Base-by-base conservation (phyloP, 345 rosid genomes). In the Corchorus capsularis region DNA sequence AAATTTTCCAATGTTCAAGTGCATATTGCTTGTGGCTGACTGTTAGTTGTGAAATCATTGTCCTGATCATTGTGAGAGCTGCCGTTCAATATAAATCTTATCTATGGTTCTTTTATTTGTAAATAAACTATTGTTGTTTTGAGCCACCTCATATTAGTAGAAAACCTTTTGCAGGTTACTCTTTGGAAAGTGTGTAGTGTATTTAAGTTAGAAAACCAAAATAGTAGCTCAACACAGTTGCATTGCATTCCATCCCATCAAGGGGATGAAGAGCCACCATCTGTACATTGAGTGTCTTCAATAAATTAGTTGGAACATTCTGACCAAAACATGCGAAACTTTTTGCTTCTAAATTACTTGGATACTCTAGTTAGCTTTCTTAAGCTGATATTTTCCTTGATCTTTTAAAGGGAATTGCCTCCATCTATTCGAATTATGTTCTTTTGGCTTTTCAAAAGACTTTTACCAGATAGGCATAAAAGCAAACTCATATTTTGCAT, bases 231-330 rank as follows among this genome's bases (percentile, higher is more conserved):
- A 22, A 13, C 55, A 67, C 8, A 34, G 32, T 70, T 71, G 35
- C 54, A 74, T 54, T 47, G 57, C 77, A 34, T 13, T 53, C 17
- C 69, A 54, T n/a, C 75, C 74, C 43, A 43, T 80, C 70, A 74
- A 37, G 35, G 72, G n/a, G 45, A 22, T 71, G 83, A 80, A 79
- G 78, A 72, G 78, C 27, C 72, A 52, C 57, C 55, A 71, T 64
- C 53, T 37, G 14, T 59, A 45, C 8, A 22, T 72, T 6, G 45
- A 66, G 34, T 14, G 39, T 67, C 37, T 46, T 22, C 37, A 34
- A 34, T 61, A 32, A 61, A n/a, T n/a, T n/a, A 43, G 65, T 34
- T 34, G 37, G 20, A 15, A 27, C n/a, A 68, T 15, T 49, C 71
- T 27, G 46, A 47, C 56, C 19, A 27, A 63, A 37, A 37, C 17